Percentiles rank a stretch among this genome's conserved stretches.
These are phyloP conservation scores for Rhododendron mucronatum DNA, from an alignment of 148 eudicot species.

Conservation along the genomic window DNA sequence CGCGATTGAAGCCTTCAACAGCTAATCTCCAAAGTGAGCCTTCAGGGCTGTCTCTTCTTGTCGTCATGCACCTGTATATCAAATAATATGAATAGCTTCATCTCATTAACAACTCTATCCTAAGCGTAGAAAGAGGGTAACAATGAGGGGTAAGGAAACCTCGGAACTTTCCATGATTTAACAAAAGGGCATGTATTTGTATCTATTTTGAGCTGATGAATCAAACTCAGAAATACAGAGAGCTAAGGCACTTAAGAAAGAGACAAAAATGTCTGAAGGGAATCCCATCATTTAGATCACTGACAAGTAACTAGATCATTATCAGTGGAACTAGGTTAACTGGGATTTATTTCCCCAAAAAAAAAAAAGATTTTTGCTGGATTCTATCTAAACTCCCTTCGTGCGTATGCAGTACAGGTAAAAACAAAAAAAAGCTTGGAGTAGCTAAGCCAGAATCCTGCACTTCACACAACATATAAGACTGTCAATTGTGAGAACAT, in stretches of 20 bases:
- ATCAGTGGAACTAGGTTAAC: neutral
- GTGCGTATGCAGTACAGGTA: neutral
- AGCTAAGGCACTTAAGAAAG: neutral
- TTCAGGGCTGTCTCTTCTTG: conserved; percentile 92
- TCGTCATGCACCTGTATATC: conserved; percentile 79
- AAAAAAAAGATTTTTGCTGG: neutral
- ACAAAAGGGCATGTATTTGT: neutral
- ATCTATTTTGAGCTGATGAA: neutral
- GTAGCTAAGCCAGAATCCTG: neutral
- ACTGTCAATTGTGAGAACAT: neutral
- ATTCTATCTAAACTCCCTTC: neutral
- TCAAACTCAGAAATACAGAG: neutral
- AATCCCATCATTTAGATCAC: neutral
- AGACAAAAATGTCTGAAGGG: neutral
- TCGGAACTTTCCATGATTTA: neutral
- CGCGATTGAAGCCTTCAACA: conserved; percentile 78
- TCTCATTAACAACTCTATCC: neutral
- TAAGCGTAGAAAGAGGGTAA: neutral
- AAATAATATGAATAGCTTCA: neutral
- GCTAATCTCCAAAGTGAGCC: conserved; percentile 88
- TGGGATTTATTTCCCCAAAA: neutral
- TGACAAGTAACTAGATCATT: neutral
- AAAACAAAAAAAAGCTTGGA: neutral
- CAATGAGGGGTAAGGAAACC: neutral
- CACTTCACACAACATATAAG: neutral